These are phyloP conservation scores for Beauveria sp. DNA, from an alignment of 2,329 filamentous ascomycete species.

Conservation along the genomic window DNA sequence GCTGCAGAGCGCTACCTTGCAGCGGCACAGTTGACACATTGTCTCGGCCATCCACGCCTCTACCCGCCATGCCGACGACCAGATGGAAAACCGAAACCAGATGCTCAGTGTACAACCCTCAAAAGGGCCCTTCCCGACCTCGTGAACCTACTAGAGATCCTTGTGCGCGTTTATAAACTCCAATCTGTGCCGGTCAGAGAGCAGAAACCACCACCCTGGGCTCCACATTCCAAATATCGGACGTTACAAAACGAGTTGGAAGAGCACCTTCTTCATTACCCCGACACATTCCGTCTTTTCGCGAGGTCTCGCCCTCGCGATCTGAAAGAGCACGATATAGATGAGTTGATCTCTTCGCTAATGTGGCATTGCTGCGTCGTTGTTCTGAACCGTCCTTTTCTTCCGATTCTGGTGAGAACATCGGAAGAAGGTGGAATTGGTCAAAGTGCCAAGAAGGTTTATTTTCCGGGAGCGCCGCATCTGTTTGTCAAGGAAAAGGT, in stretches of 20 bases:
- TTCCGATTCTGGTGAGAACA: background rate
- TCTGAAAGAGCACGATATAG: background rate
- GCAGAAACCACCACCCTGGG: background rate
- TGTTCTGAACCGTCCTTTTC: background rate
- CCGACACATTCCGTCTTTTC: background rate
- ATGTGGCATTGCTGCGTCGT: background rate
- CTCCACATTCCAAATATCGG: background rate
- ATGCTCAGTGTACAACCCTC: background rate
- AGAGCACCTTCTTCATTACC: background rate
- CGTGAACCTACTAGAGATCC: background rate
- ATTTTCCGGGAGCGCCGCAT: background rate
- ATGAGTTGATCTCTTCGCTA: background rate
- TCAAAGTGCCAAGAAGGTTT: background rate
- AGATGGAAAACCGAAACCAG: background rate
- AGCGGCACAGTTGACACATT: background rate
- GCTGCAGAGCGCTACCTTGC: background rate
- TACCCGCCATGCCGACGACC: background rate
- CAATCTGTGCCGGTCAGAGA: background rate
- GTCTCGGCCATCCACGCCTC: background rate
- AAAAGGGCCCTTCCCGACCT: background rate
- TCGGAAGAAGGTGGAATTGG: background rate
- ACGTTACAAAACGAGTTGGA: background rate
- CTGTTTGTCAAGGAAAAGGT: background rate
- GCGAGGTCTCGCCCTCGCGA: background rate
- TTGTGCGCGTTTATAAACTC: background rate